Conservation (phyloP, 202 grass and related monocot species). For the Hordeum pubiflorum region DNA sequence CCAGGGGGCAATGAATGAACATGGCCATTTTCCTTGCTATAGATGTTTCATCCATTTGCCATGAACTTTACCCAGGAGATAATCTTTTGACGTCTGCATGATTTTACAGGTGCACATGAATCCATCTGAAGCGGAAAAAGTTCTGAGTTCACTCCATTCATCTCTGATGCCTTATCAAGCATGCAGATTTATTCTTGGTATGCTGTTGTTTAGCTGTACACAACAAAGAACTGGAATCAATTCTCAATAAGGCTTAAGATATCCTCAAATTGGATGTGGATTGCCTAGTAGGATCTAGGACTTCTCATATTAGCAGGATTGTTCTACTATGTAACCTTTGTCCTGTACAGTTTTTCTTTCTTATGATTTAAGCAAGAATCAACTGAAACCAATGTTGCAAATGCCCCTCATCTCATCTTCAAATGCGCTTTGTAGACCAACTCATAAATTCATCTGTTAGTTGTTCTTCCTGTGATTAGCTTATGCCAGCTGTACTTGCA, state of each 20-base stretch:
- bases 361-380: not conserved
- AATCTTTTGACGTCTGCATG: constrained; percentile 10
- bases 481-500: not conserved
- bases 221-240: not conserved
- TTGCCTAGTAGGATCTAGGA: not conserved
- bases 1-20: not conserved
- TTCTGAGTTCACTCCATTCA: constrained; percentile 60
- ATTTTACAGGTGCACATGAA: constrained; percentile 82
- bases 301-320: constrained; percentile 6
- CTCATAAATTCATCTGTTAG: not conserved
- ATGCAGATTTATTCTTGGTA: constrained; percentile 94
- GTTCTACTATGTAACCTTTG: not conserved
- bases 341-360: not conserved
- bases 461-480: not conserved
- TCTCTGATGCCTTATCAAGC: constrained; percentile 87
- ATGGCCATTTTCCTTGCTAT: not conserved
- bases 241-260: constrained; percentile 1
- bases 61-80: not conserved
- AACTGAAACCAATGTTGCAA: not conserved
- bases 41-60: constrained; percentile 8
- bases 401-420: not conserved
- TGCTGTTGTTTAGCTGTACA: constrained; percentile 13
- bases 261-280: not conserved
- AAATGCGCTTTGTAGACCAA: not conserved
- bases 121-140: constrained; percentile 78